These are phyloP conservation scores for Aurantiochytrium sp. DNA, from an alignment of 108 stramenopile genomes.

Conservation along the genomic window DNA sequence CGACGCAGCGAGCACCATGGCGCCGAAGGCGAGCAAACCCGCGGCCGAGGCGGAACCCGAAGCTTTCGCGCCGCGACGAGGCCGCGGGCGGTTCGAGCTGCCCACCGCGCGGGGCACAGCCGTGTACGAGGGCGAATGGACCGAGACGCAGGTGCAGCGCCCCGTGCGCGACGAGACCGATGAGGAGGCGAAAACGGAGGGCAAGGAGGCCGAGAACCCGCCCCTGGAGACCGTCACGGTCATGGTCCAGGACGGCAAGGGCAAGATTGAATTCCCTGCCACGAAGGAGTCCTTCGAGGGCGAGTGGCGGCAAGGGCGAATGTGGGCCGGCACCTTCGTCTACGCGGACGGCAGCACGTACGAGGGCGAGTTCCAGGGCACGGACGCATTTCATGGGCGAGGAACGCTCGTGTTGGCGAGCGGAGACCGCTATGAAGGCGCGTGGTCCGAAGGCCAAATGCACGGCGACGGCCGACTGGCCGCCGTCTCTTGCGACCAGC, in stretches of 20 bases:
- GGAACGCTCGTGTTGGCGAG: background rate
- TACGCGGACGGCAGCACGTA: background rate
- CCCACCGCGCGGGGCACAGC: background rate
- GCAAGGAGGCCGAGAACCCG: background rate
- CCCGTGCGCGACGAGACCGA: background rate
- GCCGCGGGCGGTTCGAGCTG: background rate
- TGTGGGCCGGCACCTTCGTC: background rate
- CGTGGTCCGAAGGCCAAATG: background rate
- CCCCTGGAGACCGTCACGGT: background rate
- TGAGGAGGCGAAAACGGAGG: background rate
- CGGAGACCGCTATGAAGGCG: background rate
- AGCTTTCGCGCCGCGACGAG: background rate
- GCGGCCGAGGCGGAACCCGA: no score
- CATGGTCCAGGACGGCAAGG: background rate
- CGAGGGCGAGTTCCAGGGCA: background rate
- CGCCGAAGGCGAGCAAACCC: no score
- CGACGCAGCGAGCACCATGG: no score
- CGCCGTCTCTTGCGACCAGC: background rate
- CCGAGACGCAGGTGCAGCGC: background rate
- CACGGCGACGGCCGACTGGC: background rate
- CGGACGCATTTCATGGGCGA: background rate
- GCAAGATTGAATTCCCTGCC: background rate
- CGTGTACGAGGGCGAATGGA: slow-evolving; percentile 28
- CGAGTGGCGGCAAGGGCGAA: background rate
- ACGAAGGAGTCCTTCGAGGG: background rate